These are phyloP conservation scores for Penicillium fuscoglaucum DNA, from an alignment of 2,329 filamentous ascomycete genomes.

Conservation along the genomic window DNA sequence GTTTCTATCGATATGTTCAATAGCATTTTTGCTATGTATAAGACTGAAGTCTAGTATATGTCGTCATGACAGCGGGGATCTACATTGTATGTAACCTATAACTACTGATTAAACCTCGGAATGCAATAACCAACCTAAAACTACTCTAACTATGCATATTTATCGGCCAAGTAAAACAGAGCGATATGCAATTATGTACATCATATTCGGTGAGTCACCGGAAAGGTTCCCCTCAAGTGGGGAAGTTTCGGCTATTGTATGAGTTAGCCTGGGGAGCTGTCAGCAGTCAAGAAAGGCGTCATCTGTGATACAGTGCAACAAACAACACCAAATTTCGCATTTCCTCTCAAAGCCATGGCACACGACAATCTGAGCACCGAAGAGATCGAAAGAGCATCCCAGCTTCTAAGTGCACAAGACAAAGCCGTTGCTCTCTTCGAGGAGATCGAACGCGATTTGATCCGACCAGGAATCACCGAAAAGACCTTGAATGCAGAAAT, in stretches of 20 bases:
- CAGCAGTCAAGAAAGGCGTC: not conserved
- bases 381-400: constrained; percentile 34
- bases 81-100: not conserved
- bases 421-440: constrained; percentile 51
- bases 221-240: not conserved
- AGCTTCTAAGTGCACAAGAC: constrained; percentile 49
- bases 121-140: no score
- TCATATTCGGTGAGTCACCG: not conserved
- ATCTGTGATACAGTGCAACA: not conserved
- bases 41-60: not conserved
- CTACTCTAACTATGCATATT: not conserved
- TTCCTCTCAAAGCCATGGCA: not conserved
- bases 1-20: not conserved
- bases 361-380: not conserved
- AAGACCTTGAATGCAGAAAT: constrained; percentile 52
- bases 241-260: constrained; percentile 1
- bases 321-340: not conserved
- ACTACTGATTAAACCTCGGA: not conserved
- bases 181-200: not conserved
- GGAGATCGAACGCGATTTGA: constrained; percentile 49
- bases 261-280: not conserved
- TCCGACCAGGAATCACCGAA: constrained; percentile 52
- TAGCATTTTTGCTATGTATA: not conserved
- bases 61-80: constrained; percentile 3
- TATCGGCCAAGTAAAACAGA: not conserved